Evolutionary conservation across 305 asterid species (phyloP).

Genomic region (Solanum hybrid): DNA sequence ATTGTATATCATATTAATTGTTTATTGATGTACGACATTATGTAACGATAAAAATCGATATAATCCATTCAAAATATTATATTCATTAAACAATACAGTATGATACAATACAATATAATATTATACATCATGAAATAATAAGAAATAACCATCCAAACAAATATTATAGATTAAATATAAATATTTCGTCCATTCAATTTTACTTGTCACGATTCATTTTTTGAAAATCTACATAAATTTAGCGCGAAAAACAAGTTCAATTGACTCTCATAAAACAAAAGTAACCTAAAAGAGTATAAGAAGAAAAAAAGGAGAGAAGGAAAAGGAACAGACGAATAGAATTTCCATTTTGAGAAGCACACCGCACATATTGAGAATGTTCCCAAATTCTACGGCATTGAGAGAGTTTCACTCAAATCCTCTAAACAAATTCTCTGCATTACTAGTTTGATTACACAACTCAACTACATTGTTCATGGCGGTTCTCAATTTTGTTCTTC

Average conservation of each 20-base stretch:
- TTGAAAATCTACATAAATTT: not conserved
- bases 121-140: not conserved
- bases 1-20: too few relatives aligned
- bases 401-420: not conserved
- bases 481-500: not conserved
- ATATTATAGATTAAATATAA: not conserved
- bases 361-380: not conserved
- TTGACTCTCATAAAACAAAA: not conserved
- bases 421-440: not conserved
- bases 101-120: not conserved
- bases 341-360: not conserved
- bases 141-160: not conserved
- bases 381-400: not conserved
- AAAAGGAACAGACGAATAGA: not conserved
- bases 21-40: accelerated
- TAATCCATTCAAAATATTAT: too few relatives aligned
- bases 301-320: not conserved
- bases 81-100: too few relatives aligned
- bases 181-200: accelerated
- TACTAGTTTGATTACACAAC: not conserved
- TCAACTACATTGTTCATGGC: not conserved
- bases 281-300: too few relatives aligned
- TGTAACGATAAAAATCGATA: too few relatives aligned
- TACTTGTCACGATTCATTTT: not conserved
- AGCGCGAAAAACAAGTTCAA: accelerated